Base-by-base conservation (phyloP, 495 filamentous ascomycete species). In the Aspergillus cavernicola region DNA sequence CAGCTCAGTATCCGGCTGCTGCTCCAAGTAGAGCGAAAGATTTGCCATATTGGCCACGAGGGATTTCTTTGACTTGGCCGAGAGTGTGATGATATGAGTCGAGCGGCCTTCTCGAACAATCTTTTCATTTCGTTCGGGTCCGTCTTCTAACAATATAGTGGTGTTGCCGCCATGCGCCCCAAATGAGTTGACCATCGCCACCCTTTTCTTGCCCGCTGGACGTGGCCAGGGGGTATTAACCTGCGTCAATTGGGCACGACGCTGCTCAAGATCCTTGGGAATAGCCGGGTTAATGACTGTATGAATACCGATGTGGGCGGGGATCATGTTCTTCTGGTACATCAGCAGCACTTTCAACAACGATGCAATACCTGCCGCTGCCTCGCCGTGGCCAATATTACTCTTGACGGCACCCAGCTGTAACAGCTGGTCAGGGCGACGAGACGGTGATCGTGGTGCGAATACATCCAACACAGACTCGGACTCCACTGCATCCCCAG, bases 251-350 rank as follows among this genome's bases (percentile, higher is more conserved):
- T 36, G 35, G 79, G 74, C 26, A 56, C 55, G 11, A 74, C 56
- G 11, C 68, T 65, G 8, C 2, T 59, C 56, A 1, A 74, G 48
- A 28, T 71, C 56, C 12, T 56, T 38, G 4, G 67, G 62, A 32
- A 66, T 57, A 1, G 33, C 50, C 3, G 54, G 61, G 52, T 80
- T 79, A 19, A 80, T 71, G 16, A 61, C 62, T 3, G 57, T 71
- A 56, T 80, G 77, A 47, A 80, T 76, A 6, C 72, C 73, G 1
- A 64, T 39, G 40, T 73, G 70, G 1, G 60, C 64, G 2, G 70
- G 69, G 39, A 75, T 68, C 6, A 38, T 38, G n/a, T 62, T 50
- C 26, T 70, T 62, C 15, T 66, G 61, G 9, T 69, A 44, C 61
- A 71, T 66, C 24, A 71, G 32, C 5, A 73, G 37, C 8, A 52